Evolutionary conservation across 495 filamentous ascomycete genomes (phyloP), one percentile per base, ranked within the genome.

Genomic region (Hyaloscypha hepaticicola): DNA sequence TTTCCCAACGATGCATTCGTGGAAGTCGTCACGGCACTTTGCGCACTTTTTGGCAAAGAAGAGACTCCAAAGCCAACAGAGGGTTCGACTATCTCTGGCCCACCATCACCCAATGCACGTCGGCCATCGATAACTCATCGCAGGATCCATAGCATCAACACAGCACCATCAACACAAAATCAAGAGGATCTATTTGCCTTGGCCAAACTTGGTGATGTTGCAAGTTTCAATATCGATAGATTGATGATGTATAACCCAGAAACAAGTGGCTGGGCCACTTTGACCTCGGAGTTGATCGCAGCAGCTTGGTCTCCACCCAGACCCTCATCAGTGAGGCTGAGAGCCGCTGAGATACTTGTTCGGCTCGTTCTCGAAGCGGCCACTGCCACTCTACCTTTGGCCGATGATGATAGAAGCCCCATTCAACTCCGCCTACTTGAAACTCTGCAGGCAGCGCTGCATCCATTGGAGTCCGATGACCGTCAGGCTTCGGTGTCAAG

Each of bases 1-100:
- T 96, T 93, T 66, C 91, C 93, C 0, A 90, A 92, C 71, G 77
- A 83, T 28, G 79, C 92, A 0, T 98, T 97, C 64, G 77, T 88
- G n/a, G 85, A 89, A 55, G 83, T 97, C 6, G 78, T 97, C 5
- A 77, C 78, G 48, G 89, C 93, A 1, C 80, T 97, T 4, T 90
- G 91, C 72, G 79, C 82, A 51, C 78, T 91, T 25, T 81, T 89
- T 28, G 77, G 82, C 49, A 78, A 77, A 12, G 74, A 75, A 38
- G 71, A 79, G 49, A 68, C 73, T 27, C n/a, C 69, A 45, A 64
- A 69, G 5, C 72, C 73, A 50, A 27, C 64, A 34, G 57, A 68
- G 26, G 41, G 53, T n/a, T 72, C 68, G 21, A 66, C 64, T 11
- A 68, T 66, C 29, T 65, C 72, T 7, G 58, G n/a, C 58, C 52